Evolutionary conservation across 192 early-diverging fungal species (phyloP).

Genomic region (Spinellus fusiger): DNA sequence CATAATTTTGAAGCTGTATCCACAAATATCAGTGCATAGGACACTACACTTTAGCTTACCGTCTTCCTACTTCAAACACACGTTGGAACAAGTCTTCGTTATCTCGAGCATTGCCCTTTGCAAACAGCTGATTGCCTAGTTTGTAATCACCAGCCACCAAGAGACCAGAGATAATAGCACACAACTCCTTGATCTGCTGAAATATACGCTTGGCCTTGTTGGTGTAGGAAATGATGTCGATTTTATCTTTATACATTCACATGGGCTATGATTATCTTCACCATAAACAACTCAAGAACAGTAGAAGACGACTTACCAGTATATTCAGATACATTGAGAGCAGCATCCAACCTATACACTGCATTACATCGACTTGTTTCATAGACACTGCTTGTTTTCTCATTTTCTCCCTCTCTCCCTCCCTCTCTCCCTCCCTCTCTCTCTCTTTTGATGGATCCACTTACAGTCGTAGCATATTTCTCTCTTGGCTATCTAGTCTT

Average conservation of each 20-base stretch:
- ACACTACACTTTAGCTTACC: slow-evolving; percentile 23
- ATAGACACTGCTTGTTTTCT: background rate
- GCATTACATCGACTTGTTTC: background rate
- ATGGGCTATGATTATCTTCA: slow-evolving; percentile 1
- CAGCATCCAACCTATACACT: slow-evolving; percentile 74
- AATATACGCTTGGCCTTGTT: slow-evolving; percentile 90
- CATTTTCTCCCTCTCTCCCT: background rate
- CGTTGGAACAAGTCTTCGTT: slow-evolving; percentile 74
- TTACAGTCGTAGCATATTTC: slow-evolving; percentile 81
- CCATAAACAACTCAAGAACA: background rate
- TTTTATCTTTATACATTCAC: slow-evolving; percentile 32
- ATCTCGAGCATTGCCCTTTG: slow-evolving; percentile 51
- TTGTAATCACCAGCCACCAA: slow-evolving; percentile 80
- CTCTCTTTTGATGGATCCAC: background rate
- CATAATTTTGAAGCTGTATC: slow-evolving; percentile 70
- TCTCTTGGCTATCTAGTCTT: slow-evolving; percentile 82
- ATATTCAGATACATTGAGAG: slow-evolving; percentile 79
- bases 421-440: background rate
- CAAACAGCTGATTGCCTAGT: slow-evolving; percentile 67
- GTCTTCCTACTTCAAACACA: slow-evolving; percentile 64
- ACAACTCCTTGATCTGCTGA: slow-evolving; percentile 91
- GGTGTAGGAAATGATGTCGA: slow-evolving; percentile 71
- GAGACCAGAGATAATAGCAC: slow-evolving; percentile 88
- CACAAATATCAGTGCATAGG: background rate
- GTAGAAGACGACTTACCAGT: slow-evolving; percentile 25